Base-by-base conservation (phyloP, 1,284 basidiomycete genomes). In the Abortiporus biennis region DNA sequence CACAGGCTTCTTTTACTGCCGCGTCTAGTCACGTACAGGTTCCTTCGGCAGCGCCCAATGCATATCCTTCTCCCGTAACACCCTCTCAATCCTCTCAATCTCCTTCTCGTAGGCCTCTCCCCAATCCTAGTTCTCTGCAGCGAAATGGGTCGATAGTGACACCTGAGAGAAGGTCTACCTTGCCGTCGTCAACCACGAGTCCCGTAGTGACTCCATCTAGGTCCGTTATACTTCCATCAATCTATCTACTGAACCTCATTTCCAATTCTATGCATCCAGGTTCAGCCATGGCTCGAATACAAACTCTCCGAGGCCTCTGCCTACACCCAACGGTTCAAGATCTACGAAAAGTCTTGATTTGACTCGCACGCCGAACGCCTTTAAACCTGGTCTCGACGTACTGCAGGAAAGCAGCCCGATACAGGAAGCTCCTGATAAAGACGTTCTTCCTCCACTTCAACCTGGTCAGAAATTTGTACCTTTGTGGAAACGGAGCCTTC, bases 381-480 rank as follows among this genome's bases (percentile, higher is more conserved):
- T 5, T 16, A 34, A 42, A 16, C 32, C n/a, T 6, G 8, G 19
- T 13, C 19, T 13, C 13, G 6, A 6, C 13, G 15, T 21, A n/a
- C 38, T 15, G 12, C 27, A 8, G 20, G 23, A 12, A 9, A 19
- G 4, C 16, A 23, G 8, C 15, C 39, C 37, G 5, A n/a, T 25
- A 9, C 5, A 24, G 6, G 11, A 20, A 3, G 12, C 4, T 4
- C 6, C 6, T 6, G 8, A 5, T n/a, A 30, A 6, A 21, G 8
- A 20, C n/a, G n/a, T n/a, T 17, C 22, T 47, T 15, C 40, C 15
- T 23, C 19, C 25, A 12, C 17, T 29, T 3, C 42, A 45, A 2
- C 35, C 46, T 2, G 56, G 53, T 16, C 55, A 55, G 47, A 59
- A 54, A 45, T 61, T 61, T 38, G 52, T 59, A 1, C 59, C 59